Conservation (phyloP, 768 basidiomycete species). For the Tricholoma terreum region DNA sequence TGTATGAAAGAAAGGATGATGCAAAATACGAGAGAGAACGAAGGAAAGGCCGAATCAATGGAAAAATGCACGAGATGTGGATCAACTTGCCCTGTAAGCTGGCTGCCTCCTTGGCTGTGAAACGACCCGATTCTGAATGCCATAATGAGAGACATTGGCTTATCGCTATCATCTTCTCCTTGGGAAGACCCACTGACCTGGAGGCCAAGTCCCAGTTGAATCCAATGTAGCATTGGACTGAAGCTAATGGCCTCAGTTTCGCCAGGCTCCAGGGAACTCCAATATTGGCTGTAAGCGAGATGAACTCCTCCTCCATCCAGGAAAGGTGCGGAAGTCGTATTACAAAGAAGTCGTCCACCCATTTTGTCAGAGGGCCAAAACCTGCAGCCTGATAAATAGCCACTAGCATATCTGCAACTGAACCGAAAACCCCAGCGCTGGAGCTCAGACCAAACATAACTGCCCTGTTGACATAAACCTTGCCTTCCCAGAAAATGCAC, state of each 20-base stretch:
- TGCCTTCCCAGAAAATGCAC: conserved; percentile 30
- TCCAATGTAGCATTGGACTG: conserved; percentile 27
- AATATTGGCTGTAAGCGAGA: conserved; percentile 25
- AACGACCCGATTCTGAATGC: neutral
- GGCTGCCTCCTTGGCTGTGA: too few species aligned
- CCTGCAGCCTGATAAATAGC: too few species aligned
- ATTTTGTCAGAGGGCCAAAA: too few species aligned
- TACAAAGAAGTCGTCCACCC: conserved; percentile 39
- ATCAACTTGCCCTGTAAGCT: too few species aligned
- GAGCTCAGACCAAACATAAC: too few species aligned
- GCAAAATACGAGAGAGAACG: neutral
- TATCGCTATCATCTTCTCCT: conserved; percentile 20
- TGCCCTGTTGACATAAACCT: conserved; percentile 35
- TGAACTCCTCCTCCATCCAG: conserved; percentile 27
- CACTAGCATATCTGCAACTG: too few species aligned
- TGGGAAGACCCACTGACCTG: conserved; percentile 20
- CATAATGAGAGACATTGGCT: conserved; percentile 12
- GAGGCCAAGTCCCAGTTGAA: conserved; percentile 32
- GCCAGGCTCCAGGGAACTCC: too few species aligned
- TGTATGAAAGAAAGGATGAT: neutral
- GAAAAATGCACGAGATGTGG: conserved; percentile 19
- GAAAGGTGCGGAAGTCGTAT: conserved; percentile 18
- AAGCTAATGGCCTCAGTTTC: conserved; percentile 20
- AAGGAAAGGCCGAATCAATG: neutral
- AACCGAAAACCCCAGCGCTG: conserved; percentile 24